Conservation (phyloP, 768 basidiomycete species). For the Hortiboletus flavorubellus region DNA sequence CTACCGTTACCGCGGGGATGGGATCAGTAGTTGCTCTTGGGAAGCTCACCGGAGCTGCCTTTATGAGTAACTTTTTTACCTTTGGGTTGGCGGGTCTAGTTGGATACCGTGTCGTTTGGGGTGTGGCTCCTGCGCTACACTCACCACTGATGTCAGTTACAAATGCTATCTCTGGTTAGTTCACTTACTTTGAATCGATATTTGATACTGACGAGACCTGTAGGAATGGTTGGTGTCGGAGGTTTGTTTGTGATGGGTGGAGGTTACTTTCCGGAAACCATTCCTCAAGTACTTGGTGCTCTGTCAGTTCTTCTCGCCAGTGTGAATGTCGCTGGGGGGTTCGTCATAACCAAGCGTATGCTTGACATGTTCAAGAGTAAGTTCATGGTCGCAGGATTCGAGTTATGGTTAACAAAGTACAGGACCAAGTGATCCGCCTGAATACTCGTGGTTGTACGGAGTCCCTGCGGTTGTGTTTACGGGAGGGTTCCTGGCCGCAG, state of each 20-base stretch:
- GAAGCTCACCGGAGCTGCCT: conserved; percentile 73
- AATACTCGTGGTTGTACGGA: conserved; percentile 81
- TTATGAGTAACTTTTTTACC: conserved; percentile 88
- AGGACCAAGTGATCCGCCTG: conserved; percentile 84
- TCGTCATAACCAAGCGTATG: conserved; percentile 89
- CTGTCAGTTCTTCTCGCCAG: conserved; percentile 83
- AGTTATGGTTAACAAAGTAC: conserved; percentile 5
- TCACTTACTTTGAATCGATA: conserved; percentile 6
- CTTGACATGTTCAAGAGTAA: conserved; percentile 88
- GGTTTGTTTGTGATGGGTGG: conserved; percentile 92
- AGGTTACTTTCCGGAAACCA: conserved; percentile 75
- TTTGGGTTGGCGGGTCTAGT: conserved; percentile 85
- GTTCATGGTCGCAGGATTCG: conserved; percentile 10
- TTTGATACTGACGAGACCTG: background rate
- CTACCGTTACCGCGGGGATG: conserved; percentile 73
- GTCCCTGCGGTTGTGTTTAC: conserved; percentile 80
- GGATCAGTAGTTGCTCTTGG: conserved; percentile 69
- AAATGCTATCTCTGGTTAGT: conserved; percentile 78
- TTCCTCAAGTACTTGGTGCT: conserved; percentile 78
- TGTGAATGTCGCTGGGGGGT: conserved; percentile 86
- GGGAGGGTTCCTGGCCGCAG: conserved; percentile 78
- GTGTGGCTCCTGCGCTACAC: conserved; percentile 82
- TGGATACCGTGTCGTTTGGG: conserved; percentile 89
- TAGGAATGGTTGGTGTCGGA: conserved; percentile 76
- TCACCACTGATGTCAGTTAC: conserved; percentile 91